A percentile compares a stretch with the other conserved stretches of the same genome.
These are phyloP conservation scores for Blumeria graminis DNA, from an alignment of 2,329 filamentous ascomycete genomes.

Conservation along the genomic window DNA sequence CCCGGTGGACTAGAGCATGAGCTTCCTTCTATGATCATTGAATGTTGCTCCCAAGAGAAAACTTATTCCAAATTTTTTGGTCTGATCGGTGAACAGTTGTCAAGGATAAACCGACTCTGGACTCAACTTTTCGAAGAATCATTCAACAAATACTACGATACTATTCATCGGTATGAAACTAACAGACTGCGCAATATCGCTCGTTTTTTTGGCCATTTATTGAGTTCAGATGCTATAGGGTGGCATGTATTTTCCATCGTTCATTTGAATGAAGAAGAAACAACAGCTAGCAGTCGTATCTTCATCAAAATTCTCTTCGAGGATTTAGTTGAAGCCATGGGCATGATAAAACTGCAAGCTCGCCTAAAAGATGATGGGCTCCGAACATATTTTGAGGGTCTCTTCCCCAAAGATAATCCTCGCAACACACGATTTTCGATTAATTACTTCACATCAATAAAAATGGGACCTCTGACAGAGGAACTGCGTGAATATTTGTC, in stretches of 20 bases:
- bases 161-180: slow-evolving; percentile 90
- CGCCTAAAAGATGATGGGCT: slow-evolving; percentile 58
- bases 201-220: slow-evolving; percentile 76
- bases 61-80: slow-evolving; percentile 97
- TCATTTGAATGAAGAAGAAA: slow-evolving; percentile 88
- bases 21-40: slow-evolving; percentile 86
- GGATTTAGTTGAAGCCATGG: slow-evolving; percentile 67
- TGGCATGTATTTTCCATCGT: slow-evolving; percentile 77
- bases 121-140: slow-evolving; percentile 73
- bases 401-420: slow-evolving; percentile 77
- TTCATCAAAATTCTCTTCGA: slow-evolving; percentile 97
- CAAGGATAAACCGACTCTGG: slow-evolving; percentile 90
- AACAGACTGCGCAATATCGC: slow-evolving; percentile 89
- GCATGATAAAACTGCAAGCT: slow-evolving; percentile 54
- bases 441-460: slow-evolving; percentile 98
- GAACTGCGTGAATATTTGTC: slow-evolving; percentile 81
- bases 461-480: slow-evolving; percentile 84
- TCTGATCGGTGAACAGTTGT: slow-evolving; percentile 78
- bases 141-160: slow-evolving; percentile 87
- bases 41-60: slow-evolving; percentile 88
- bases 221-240: slow-evolving; percentile 68
- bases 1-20: slow-evolving; percentile 72
- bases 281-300: slow-evolving; percentile 85
- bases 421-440: slow-evolving; percentile 89
- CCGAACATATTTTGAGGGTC: slow-evolving; percentile 52